A percentile compares a stretch with the other conserved stretches of the same genome.
Evolutionary conservation across 2,329 filamentous ascomycete species (phyloP).

Genomic region (Cytospora paraplurivora): DNA sequence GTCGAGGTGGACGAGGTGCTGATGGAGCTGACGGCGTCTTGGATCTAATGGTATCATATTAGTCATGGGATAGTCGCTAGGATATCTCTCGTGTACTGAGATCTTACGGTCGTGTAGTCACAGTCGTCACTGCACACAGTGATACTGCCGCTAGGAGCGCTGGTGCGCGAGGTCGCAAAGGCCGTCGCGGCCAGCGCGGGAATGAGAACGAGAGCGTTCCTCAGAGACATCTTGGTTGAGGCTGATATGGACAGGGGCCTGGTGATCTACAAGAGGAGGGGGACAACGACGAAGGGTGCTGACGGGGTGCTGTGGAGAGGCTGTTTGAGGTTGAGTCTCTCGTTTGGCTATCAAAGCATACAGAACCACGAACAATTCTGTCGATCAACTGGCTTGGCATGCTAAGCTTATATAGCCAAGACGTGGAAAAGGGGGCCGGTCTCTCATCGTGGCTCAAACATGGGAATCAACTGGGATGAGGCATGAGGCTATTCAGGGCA

Average conservation of each 20-base stretch:
- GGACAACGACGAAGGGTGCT: background rate
- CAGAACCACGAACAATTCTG: background rate
- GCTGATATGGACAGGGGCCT: background rate
- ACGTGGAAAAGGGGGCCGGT: background rate
- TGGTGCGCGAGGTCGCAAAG: conserved; percentile 23
- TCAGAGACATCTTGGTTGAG: conserved; percentile 17
- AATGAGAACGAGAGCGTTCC: conserved; percentile 17
- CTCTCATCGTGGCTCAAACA: background rate
- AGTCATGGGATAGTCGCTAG: too few species aligned
- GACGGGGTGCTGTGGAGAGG: background rate
- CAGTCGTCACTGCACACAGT: conserved; percentile 26
- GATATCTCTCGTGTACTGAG: background rate
- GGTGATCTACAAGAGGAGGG: background rate
- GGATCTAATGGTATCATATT: conserved; percentile 16
- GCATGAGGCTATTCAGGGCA: conserved; percentile 4
- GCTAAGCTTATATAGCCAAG: conserved; percentile 15
- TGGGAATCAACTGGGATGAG: conserved; percentile 4
- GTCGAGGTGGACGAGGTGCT: conserved; percentile 18
- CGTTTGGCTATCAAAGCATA: conserved; percentile 10
- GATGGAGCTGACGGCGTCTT: conserved; percentile 27
- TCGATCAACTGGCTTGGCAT: conserved; percentile 18
- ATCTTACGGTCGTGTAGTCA: conserved; percentile 24
- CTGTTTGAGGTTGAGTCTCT: conserved; percentile 1
- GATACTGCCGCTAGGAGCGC: conserved; percentile 25
- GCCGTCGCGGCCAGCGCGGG: conserved; percentile 23